A percentile compares a stretch with the other conserved stretches of the same genome.
phyloP scores from a whole-genome alignment of 2,329 filamentous ascomycete species.

The Hypocreales sp. region DNA sequence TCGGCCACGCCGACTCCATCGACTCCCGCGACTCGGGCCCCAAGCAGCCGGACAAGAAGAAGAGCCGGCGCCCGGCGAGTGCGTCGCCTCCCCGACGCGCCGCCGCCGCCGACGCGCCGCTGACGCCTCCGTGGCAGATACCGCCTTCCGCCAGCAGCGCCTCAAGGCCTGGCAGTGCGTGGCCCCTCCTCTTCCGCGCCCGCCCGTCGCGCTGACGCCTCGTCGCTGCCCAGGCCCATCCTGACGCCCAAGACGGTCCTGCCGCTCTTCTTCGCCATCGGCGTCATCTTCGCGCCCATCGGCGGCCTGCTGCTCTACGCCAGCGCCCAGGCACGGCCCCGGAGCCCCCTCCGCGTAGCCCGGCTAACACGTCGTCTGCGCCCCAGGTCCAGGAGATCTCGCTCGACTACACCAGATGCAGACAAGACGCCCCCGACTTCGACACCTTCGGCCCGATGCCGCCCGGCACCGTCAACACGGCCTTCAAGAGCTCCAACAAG shows the following conservation, averaged over 20 bases:
- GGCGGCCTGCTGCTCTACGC: slow-evolving; percentile 77
- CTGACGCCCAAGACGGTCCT: slow-evolving; percentile 87
- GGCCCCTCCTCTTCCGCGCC: neutral
- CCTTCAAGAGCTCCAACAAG: slow-evolving; percentile 49
- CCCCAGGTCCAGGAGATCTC: slow-evolving; percentile 72
- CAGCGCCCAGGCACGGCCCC: slow-evolving; percentile 51
- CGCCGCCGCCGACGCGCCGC: slow-evolving; percentile 1
- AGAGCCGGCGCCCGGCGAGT: slow-evolving; percentile 88
- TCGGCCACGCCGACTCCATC: slow-evolving; percentile 36
- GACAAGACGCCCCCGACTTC: slow-evolving; percentile 31
- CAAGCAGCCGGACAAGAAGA: slow-evolving; percentile 57
- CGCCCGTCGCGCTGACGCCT: neutral
- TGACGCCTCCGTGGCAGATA: slow-evolving; percentile 44
- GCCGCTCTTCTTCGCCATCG: slow-evolving; percentile 80
- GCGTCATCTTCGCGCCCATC: slow-evolving; percentile 85
- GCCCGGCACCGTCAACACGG: slow-evolving; percentile 39
- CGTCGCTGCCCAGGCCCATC: slow-evolving; percentile 58
- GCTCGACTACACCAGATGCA: slow-evolving; percentile 81
- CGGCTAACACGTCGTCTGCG: slow-evolving; percentile 1
- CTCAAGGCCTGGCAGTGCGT: slow-evolving; percentile 97
- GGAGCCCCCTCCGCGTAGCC: neutral
- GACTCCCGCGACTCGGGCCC: slow-evolving; percentile 35
- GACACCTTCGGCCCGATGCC: slow-evolving; percentile 34
- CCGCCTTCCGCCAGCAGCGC: slow-evolving; percentile 90
- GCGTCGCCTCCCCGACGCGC: slow-evolving; percentile 27